These are phyloP conservation scores for Skeletonema grethae DNA, from an alignment of 108 stramenopile genomes.

Conservation along the genomic window DNA sequence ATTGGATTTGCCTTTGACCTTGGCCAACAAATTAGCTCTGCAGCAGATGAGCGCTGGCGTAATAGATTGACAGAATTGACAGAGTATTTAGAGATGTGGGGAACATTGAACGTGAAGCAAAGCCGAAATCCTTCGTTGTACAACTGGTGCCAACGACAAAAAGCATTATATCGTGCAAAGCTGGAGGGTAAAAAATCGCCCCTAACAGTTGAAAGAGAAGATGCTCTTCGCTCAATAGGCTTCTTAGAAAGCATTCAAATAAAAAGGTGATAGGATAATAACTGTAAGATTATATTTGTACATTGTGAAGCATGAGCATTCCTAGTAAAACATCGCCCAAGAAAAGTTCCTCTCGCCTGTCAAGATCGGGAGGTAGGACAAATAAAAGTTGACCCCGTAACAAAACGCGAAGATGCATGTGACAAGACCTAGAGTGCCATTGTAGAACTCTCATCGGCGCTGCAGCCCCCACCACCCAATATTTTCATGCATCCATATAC, in stretches of 20 bases:
- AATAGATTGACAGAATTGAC: conserved; percentile 33
- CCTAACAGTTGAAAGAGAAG: conserved; percentile 41
- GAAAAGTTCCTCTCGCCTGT: conserved; percentile 40
- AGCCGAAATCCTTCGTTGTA: conserved; percentile 32
- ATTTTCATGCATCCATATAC: conserved; percentile 46
- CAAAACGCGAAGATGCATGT: conserved; percentile 34
- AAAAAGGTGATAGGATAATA: background rate
- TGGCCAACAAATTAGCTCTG: conserved; percentile 27
- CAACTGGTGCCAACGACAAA: conserved; percentile 49
- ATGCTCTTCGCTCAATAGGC: conserved; percentile 34
- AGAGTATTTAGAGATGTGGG: conserved; percentile 23
- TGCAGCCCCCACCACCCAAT: conserved; percentile 44
- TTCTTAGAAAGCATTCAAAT: conserved; percentile 25
- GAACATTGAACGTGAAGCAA: conserved; percentile 33
- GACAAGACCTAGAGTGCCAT: conserved; percentile 31
- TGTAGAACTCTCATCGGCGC: conserved; percentile 33
- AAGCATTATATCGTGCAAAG: conserved; percentile 23
- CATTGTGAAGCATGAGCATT: background rate
- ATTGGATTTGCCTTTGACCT: conserved; percentile 44
- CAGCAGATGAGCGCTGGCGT: conserved; percentile 41
- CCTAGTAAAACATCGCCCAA: conserved; percentile 36
- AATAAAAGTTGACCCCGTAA: conserved; percentile 47
- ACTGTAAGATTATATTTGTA: background rate
- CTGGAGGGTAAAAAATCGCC: conserved; percentile 34
- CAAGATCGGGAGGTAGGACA: conserved; percentile 40